Base-by-base conservation (phyloP, 495 filamentous ascomycete species). In the Alectoria sarmentosa region DNA sequence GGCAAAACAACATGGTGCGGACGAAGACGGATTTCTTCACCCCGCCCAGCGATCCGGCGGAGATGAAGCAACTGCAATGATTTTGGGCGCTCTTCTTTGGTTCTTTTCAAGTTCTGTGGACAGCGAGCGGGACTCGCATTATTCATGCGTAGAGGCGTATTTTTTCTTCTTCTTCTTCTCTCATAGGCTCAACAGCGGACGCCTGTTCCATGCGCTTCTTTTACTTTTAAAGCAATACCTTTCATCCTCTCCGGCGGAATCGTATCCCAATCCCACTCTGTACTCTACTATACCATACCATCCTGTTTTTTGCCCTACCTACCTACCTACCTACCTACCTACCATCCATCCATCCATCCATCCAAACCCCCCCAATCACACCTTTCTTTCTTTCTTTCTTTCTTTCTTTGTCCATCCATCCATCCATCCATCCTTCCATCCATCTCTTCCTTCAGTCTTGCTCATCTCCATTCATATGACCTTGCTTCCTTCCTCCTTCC, bases 1-100 rank as follows among this genome's bases (percentile, higher is more conserved):
- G 62, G 13, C 62, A 62, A 17, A 42, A 23, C 2, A 37, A 65
- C 9, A 49, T 68, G 23, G 58, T 60, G 37, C 42, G 67, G 2
- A 41, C 39, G 17, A 66, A 66, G 39, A 67, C 64, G 23, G 67
- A 65, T 39, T 69, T 67, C 52, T 46, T 67, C 11, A 69, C 67
- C 17, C 67, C 67, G 10, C 52, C 65, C 14, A 63, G 55, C 26
- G 67, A 69, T 48, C 67, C 65, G 17, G 30, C 42, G 21, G 67
- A 69, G 21, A 15, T 58, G 38, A 66, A 66, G 58, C 37, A 38
- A 26, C 49, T 65, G 17, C 58, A 59, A 19, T 69, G 44, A 62
- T 58, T 5, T 44, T 14, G 3, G 1, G 8, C 21, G 2, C 17
- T 21, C 3, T 44, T 44, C 4, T 41, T 41, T 15, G 9, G 14